phyloP scores from a whole-genome alignment of 176 grass and related monocot species.

The Musa schizocarpa region DNA sequence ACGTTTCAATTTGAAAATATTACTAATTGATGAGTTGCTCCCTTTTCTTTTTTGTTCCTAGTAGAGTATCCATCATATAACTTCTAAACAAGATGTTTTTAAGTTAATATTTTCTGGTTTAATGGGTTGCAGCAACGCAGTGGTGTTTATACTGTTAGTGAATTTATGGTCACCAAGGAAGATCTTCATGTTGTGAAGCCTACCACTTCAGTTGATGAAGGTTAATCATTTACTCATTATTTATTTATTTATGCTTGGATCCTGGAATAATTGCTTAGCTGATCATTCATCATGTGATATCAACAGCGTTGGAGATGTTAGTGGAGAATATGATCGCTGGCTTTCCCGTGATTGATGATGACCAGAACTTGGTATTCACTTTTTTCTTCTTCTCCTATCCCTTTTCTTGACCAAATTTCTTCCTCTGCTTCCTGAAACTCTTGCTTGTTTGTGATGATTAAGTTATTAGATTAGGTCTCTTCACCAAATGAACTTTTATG shows the following conservation, averaged over 20 bases:
- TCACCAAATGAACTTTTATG: neutral
- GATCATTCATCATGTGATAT: constrained; percentile 6
- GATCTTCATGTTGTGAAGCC: constrained; percentile 46
- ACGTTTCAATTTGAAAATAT: too few species aligned
- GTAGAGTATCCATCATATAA: neutral
- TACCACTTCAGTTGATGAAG: constrained; percentile 60
- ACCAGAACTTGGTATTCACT: constrained; percentile 52
- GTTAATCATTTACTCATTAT: neutral
- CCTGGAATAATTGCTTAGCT: neutral
- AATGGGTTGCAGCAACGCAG: constrained; percentile 37
- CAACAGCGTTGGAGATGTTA: constrained; percentile 52
- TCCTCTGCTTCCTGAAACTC: neutral
- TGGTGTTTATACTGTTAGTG: constrained; percentile 60
- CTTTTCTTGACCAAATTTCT: constrained; percentile 9
- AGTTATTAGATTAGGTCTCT: neutral
- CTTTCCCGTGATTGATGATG: constrained; percentile 76
- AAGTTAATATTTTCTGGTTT: neutral
- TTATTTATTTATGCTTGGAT: neutral
- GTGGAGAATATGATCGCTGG: constrained; percentile 67
- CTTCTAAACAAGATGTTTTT: neutral
- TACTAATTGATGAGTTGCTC: too few species aligned
- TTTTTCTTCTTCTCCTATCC: neutral
- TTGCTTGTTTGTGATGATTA: neutral
- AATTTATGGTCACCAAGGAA: constrained; percentile 70
- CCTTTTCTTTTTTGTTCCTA: too few species aligned